Evolutionary conservation across 306 rosid species (phyloP), one percentile per base, ranked within the genome.

Genomic region (Sophora flavescens): DNA sequence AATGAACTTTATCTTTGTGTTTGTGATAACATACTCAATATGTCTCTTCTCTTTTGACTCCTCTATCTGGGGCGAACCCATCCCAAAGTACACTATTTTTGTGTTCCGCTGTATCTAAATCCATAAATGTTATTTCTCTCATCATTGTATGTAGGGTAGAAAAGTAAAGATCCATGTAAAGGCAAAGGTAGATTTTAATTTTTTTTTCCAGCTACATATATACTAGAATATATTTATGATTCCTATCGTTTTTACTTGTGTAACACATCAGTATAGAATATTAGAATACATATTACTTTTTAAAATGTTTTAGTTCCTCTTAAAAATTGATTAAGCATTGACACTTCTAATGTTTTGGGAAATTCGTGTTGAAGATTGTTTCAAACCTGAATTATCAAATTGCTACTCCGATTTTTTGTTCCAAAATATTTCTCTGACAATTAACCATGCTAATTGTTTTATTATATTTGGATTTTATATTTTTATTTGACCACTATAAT

Each of bases 41-140:
- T 88, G 88, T 88, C 88, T 80, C 86, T 53, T 80, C 79, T 77
- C 90, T 90, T 90, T 90, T 88, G 95, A 90, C 92, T 82, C 84
- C 84, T 78, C 56, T 58, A 5, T 58, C 11, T 47, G 38, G 18
- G 38, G 47, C 62, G 17, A 78, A 32, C 59, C 4, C 58, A 68
- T 63, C 47, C 47, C 80, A 64, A 80, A 53, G 76, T 64, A 32
- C 78, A 50, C n/a, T 28, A 36, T 60, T 56, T 67, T 56, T 58
- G 30, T 63, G 61, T 50, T 64, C 65, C 69, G 14, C 56, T 67
- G 41, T 71, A 63, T 71, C 78, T 68, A 52, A 56, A 60, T 58
- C 38, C 78, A 15, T 50, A 45, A 12, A 51, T 50, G 62, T 63
- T 82, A 72, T 47, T 44, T 78, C 70, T 68, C 58, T 69, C 51